Conservation (phyloP, 352 stramenopile species). For the Albugo candida region DNA sequence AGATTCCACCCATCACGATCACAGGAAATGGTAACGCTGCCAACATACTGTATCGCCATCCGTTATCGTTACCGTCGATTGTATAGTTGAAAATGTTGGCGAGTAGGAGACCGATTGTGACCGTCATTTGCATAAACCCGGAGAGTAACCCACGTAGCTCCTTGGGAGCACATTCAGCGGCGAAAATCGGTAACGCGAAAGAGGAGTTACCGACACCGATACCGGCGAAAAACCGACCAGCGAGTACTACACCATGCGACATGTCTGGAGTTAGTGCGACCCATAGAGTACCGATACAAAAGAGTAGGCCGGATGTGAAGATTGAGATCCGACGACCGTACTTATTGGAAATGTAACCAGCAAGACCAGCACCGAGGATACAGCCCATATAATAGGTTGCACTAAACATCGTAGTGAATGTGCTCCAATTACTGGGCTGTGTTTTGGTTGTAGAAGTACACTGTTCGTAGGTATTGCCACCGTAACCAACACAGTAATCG, state of each 20-base stretch:
- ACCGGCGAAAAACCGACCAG: slow-evolving; percentile 18
- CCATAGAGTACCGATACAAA: slow-evolving; percentile 18
- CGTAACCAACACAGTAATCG: slow-evolving; percentile 20
- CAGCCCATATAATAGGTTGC: slow-evolving; percentile 23
- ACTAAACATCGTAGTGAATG: slow-evolving; percentile 24
- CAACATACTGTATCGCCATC: slow-evolving; percentile 17
- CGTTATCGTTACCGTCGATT: slow-evolving; percentile 9
- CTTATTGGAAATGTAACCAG: slow-evolving; percentile 14
- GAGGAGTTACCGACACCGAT: slow-evolving; percentile 24
- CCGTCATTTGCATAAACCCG: slow-evolving; percentile 23
- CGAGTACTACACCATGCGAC: slow-evolving; percentile 11
- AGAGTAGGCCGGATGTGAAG: slow-evolving; percentile 17
- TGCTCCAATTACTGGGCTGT: slow-evolving; percentile 19
- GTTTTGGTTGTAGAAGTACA: slow-evolving; percentile 6
- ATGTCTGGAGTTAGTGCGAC: slow-evolving; percentile 8
- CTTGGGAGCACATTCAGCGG: slow-evolving; percentile 21
- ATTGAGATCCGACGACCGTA: slow-evolving; percentile 20
- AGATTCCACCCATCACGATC: slow-evolving; percentile 23
- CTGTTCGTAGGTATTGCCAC: slow-evolving; percentile 15
- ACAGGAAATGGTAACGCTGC: slow-evolving; percentile 14
- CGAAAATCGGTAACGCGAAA: slow-evolving; percentile 22
- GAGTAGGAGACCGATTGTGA: slow-evolving; percentile 18
- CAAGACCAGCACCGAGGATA: slow-evolving; percentile 14
- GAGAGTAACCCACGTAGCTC: slow-evolving; percentile 19
- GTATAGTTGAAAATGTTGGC: slow-evolving; percentile 18